Base-by-base conservation (phyloP, 2,329 filamentous ascomycete genomes). In the Lasiodiplodia sp. region DNA sequence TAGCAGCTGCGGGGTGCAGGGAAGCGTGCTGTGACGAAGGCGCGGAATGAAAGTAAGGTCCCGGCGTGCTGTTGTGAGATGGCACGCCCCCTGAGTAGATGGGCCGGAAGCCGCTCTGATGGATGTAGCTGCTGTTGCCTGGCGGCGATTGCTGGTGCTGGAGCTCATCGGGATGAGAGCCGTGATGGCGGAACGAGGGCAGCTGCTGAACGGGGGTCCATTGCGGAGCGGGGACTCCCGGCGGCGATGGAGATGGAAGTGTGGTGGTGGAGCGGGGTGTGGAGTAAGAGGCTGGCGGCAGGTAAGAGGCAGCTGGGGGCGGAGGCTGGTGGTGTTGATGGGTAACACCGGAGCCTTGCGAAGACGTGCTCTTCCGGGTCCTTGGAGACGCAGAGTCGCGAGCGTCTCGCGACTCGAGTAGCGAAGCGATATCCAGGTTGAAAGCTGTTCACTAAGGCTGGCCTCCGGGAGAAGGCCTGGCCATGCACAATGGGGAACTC, bases 351-450 rank as follows among this genome's bases (percentile, higher is more conserved):
- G 66, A 67, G n/a, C 53, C 47, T n/a, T 40, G 52, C 14, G 66
- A 67, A 40, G 73, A 76, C 40, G 79, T 78, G 75, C 82, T 84
- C 70, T 79, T 80, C 74, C 83, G 82, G 71, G 80, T 82, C 63
- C 80, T 80, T 67, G 83, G 85, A 80, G 90, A 90, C 87, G 92
- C 90, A 82, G 91, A 90, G 87, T 89, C 89, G 40, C 66, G 66
- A 60, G 66, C n/a, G 47, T 67, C 66, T 79, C 89, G 84, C 79
- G 86, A 87, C 87, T 94, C 92, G 82, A 97, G 88, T 73, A 97
- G 88, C 74, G 91, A 90, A 82, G 92, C 89, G 91, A 97, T 96
- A 94, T 97, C 94, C 94, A 97, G 91, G 88, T 86, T 94, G 89
- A 44, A 53, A 23, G 31, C 25, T 37, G 58, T 44, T 52, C 16